A percentile compares a stretch with the other conserved stretches of the same genome.
phyloP scores from a whole-genome alignment of 352 stramenopile species.

The Phytophthora megakarya region DNA sequence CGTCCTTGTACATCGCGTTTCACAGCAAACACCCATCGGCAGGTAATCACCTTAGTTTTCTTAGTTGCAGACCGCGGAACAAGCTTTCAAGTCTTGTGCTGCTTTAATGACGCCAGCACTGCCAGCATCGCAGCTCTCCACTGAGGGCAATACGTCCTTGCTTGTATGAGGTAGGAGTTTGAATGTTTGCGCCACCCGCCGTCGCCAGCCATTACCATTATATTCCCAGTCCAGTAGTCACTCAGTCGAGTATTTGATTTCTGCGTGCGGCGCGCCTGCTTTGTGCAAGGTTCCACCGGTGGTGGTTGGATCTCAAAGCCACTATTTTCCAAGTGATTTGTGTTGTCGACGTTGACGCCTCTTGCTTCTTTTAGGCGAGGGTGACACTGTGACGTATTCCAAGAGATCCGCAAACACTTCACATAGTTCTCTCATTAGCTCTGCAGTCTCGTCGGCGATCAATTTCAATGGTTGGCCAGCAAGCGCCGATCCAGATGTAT shows the following conservation, averaged over 20 bases:
- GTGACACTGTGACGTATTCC: too few species aligned
- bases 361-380: too few species aligned
- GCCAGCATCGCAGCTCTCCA: conserved; percentile 1
- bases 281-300: background rate
- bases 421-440: background rate
- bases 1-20: conserved; percentile 3
- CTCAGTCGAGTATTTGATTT: too few species aligned
- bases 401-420: too few species aligned
- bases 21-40: too few species aligned
- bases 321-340: background rate
- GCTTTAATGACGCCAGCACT: background rate
- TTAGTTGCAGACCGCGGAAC: background rate
- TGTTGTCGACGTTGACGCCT: too few species aligned
- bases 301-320: background rate
- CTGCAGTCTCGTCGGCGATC: too few species aligned
- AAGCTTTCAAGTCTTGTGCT: conserved; percentile 6
- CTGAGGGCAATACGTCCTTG: conserved; percentile 7
- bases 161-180: background rate
- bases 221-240: too few species aligned
- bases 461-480: too few species aligned
- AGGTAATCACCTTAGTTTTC: conserved; percentile 10
- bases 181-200: background rate
- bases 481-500: too few species aligned
- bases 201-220: too few species aligned
- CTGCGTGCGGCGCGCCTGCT: too few species aligned